Conservation (phyloP, 306 rosid genomes). For the Cotoneaster glaucophyllus region DNA sequence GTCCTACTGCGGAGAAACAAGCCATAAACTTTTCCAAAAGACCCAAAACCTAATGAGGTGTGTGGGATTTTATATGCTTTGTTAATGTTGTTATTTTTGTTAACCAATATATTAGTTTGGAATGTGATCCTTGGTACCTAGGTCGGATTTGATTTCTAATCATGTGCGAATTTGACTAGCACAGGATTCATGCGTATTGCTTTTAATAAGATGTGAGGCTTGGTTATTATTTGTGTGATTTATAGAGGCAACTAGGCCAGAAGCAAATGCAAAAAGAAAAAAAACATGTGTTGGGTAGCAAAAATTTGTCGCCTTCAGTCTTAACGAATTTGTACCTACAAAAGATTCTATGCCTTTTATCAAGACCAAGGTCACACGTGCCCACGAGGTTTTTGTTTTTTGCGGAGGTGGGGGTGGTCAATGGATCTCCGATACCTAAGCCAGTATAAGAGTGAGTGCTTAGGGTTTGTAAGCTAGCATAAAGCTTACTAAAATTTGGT, state of each 20-base stretch:
- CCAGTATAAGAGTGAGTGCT: too few relatives aligned
- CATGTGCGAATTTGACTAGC: background rate
- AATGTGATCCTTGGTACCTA: background rate
- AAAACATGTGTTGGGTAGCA: background rate
- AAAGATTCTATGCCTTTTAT: too few relatives aligned
- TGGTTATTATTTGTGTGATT: background rate
- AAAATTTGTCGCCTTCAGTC: too few relatives aligned
- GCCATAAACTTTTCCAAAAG: slow-evolving; percentile 3
- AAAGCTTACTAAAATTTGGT: too few relatives aligned
- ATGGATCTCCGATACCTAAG: too few relatives aligned
- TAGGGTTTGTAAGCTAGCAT: too few relatives aligned
- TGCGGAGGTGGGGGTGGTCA: too few relatives aligned
- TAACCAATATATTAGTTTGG: background rate
- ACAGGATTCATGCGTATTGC: too few relatives aligned
- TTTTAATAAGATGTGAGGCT: background rate
- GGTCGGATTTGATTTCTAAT: background rate
- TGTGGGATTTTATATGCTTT: background rate
- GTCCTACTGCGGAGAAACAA: slow-evolving; percentile 10
- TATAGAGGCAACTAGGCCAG: background rate
- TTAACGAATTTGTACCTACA: too few relatives aligned
- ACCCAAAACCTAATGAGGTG: background rate
- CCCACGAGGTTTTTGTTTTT: too few relatives aligned
- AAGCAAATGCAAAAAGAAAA: background rate
- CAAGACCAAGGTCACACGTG: too few relatives aligned
- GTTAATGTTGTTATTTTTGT: background rate